A percentile compares a stretch with the other conserved stretches of the same genome.
These are phyloP conservation scores for Marvania coccoides DNA, from an alignment of 139 green algal genomes.

Conservation along the genomic window DNA sequence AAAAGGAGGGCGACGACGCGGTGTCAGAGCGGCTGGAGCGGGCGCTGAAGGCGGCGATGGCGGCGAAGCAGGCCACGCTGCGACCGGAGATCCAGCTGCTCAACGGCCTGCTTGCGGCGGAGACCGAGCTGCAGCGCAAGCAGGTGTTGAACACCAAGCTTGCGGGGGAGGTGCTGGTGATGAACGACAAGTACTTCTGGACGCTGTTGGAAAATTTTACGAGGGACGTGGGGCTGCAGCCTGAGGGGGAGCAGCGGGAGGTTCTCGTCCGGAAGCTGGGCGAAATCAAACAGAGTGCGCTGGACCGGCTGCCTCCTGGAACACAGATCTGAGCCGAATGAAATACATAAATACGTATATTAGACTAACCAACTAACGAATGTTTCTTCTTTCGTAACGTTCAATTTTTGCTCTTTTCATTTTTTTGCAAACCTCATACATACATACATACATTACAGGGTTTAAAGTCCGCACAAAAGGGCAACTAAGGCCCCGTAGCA, in stretches of 20 bases:
- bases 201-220: conserved; percentile 30
- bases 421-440: too few relatives aligned
- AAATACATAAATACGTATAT: too few relatives aligned
- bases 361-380: too few relatives aligned
- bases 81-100: conserved; percentile 54
- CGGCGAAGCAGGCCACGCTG: conserved; percentile 55
- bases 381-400: too few relatives aligned
- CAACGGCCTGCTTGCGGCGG: conserved; percentile 18
- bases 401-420: too few relatives aligned
- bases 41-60: conserved; percentile 34
- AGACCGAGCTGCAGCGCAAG: background rate
- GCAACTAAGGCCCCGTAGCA: too few relatives aligned
- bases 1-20: conserved; percentile 44
- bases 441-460: too few relatives aligned
- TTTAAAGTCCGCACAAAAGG: too few relatives aligned
- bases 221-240: background rate
- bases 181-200: conserved; percentile 54
- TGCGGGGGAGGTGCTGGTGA: conserved; percentile 2
- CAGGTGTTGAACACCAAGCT: conserved; percentile 5
- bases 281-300: background rate
- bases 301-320: background rate
- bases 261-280: background rate
- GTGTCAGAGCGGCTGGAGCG: conserved; percentile 33
- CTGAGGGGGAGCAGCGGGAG: background rate
- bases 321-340: too few relatives aligned